Evolutionary conservation across 306 rosid species (phyloP), one percentile per base, ranked within the genome.

Genomic region (Vicia faba): DNA sequence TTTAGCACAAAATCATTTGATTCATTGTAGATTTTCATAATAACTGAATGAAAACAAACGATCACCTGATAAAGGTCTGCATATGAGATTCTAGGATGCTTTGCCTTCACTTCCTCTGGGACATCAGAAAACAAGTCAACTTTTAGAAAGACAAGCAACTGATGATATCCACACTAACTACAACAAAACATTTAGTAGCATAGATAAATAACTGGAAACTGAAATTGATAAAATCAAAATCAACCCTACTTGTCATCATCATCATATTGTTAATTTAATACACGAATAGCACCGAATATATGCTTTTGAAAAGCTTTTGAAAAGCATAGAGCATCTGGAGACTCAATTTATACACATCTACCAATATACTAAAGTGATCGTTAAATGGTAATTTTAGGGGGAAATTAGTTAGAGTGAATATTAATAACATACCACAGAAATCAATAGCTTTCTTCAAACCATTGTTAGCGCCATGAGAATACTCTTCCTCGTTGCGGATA

Each of bases 11-110:
- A 71, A 38, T 13, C 3, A 71, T 60, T 38, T 23, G 39, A 41
- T 20, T 49, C 56, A 16, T n/a, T 23, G 6, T 12, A 74, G 19
- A 66, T 50, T 23, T 55, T 16, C 65, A 65, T 12, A 53, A 46
- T 41, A 49, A 50, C 14, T 43, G 51, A 53, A 66, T 35, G 66
- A 81, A 75, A 38, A 46, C 55, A 60, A 62, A 36, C 11, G 40
- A 71, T 84, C 87, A 93, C 97, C 97, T 88, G 96, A 82, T 90
- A 90, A 12, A 93, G 83, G 78, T 93, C 95, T 8, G 97, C 96
- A 78, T 88, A 84, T 12, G 95, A 83, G 35, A 90, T 84, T 80
- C 69, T 88, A 40, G 95, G 82, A 88, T 67, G 81, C 31, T 81
- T 93, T 29, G 68, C 84, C 79, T 90, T 89, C 81, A 93, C 96